Conservation (phyloP, 139 green algal genomes). For the Tetraselmis striata region DNA sequence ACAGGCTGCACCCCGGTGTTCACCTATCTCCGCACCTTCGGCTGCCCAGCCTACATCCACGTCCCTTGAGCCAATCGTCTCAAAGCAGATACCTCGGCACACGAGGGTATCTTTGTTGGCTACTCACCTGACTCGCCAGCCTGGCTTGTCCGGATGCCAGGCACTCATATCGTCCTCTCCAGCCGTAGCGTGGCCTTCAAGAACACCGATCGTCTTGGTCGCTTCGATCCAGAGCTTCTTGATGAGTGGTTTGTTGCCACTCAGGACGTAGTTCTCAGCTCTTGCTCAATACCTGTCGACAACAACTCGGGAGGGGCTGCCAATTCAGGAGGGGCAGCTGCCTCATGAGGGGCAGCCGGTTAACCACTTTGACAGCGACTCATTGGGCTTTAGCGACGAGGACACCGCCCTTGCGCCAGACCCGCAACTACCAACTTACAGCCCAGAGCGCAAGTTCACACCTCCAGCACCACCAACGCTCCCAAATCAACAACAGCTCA, state of each 20-base stretch:
- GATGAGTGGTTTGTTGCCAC: background rate
- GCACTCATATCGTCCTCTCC: background rate
- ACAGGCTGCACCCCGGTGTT: background rate
- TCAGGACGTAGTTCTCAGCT: background rate
- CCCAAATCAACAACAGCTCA: background rate
- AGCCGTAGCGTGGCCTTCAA: background rate
- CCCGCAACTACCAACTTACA: too few species aligned
- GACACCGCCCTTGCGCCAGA: too few species aligned
- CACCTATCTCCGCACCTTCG: background rate
- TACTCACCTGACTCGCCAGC: background rate
- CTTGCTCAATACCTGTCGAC: too few species aligned
- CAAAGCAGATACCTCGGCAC: background rate
- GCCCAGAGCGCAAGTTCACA: too few species aligned
- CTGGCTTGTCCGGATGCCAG: background rate
- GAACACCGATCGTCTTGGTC: background rate
- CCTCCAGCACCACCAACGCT: too few species aligned
- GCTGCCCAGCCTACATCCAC: background rate
- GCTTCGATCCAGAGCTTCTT: background rate
- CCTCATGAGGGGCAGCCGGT: too few species aligned
- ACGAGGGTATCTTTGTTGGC: background rate
- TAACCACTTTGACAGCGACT: background rate
- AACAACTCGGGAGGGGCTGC: background rate
- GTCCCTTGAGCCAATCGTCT: background rate
- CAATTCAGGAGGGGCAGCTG: too few species aligned
- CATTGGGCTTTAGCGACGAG: too few species aligned